These are phyloP conservation scores for Tolypocladium cylindrosporum DNA, from an alignment of 2,329 filamentous ascomycete genomes.

Conservation along the genomic window DNA sequence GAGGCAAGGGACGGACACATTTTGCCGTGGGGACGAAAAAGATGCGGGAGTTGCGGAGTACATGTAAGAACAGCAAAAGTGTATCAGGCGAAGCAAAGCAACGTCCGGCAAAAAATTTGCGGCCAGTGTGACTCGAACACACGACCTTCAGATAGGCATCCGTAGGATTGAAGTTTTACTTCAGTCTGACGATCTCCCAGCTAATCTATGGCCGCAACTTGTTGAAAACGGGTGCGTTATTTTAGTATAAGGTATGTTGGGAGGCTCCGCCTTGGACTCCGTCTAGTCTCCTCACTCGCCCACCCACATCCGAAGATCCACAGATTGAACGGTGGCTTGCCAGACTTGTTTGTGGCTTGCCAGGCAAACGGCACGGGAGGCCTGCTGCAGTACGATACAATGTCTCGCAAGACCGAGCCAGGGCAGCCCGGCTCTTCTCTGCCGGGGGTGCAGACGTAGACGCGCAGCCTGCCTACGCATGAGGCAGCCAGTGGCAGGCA, in stretches of 20 bases:
- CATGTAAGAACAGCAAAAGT: slow-evolving; percentile 1
- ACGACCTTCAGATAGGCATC: slow-evolving; percentile 19
- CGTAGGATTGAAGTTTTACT: slow-evolving; percentile 16
- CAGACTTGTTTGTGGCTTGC: neutral
- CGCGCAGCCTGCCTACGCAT: no score
- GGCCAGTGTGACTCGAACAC: slow-evolving; percentile 20
- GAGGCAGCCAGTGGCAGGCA: no score
- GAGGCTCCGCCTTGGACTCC: neutral
- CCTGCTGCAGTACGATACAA: neutral
- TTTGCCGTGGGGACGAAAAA: neutral
- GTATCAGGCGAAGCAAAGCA: neutral
- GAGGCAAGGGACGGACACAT: no score
- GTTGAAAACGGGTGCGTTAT: slow-evolving; percentile 9
- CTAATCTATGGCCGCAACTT: slow-evolving; percentile 17
- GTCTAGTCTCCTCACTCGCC: neutral
- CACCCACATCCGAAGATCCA: neutral
- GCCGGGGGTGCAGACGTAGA: no score
- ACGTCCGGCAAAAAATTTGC: slow-evolving; percentile 10
- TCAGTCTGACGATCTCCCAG: slow-evolving; percentile 19
- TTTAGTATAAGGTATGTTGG: neutral
- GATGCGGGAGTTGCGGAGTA: neutral
- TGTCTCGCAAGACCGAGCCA: no score
- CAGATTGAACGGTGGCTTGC: neutral
- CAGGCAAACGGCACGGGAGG: neutral
- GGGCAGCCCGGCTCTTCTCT: no score